phyloP scores from a whole-genome alignment of 768 basidiomycete species.

The Flagelloscypha sp. region DNA sequence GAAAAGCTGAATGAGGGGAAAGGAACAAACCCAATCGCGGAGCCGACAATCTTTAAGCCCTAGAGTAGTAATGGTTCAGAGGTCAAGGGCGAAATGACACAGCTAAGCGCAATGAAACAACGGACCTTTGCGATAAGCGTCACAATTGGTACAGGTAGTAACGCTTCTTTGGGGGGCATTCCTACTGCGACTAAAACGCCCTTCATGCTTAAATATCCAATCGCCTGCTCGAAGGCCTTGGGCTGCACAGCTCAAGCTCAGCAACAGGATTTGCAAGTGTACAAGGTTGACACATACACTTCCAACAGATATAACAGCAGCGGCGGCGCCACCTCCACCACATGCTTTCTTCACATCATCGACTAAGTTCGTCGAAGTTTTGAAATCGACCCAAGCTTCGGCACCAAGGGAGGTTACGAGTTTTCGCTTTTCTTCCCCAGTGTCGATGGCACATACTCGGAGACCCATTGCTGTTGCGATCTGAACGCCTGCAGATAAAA shows the following conservation, averaged over 20 bases:
- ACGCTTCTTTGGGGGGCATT: conserved; percentile 53
- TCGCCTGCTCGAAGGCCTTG: conserved; percentile 49
- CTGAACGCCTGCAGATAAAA: conserved; percentile 48
- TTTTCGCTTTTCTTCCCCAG: conserved; percentile 63
- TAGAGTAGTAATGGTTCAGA: too few species aligned
- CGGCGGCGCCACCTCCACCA: conserved; percentile 66
- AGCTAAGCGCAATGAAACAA: conserved; percentile 6
- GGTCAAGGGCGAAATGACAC: too few species aligned
- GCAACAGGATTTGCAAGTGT: not conserved
- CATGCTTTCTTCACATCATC: conserved; percentile 54
- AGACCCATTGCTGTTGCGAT: conserved; percentile 74
- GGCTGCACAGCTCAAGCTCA: conserved; percentile 32
- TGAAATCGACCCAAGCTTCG: conserved; percentile 76
- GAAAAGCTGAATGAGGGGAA: not conserved
- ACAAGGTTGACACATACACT: conserved; percentile 20
- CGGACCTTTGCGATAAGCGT: conserved; percentile 27
- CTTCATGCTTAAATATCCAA: conserved; percentile 67
- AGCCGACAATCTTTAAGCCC: conserved; percentile 48
- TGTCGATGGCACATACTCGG: conserved; percentile 76
- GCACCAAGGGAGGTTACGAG: conserved; percentile 58
- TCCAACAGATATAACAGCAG: conserved; percentile 54
- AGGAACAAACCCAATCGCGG: conserved; percentile 25
- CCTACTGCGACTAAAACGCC: conserved; percentile 77
- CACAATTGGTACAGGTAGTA: conserved; percentile 45
- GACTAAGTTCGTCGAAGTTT: conserved; percentile 54